These are phyloP conservation scores for Citrullus colocynthis DNA, from an alignment of 306 rosid species.

Conservation along the genomic window DNA sequence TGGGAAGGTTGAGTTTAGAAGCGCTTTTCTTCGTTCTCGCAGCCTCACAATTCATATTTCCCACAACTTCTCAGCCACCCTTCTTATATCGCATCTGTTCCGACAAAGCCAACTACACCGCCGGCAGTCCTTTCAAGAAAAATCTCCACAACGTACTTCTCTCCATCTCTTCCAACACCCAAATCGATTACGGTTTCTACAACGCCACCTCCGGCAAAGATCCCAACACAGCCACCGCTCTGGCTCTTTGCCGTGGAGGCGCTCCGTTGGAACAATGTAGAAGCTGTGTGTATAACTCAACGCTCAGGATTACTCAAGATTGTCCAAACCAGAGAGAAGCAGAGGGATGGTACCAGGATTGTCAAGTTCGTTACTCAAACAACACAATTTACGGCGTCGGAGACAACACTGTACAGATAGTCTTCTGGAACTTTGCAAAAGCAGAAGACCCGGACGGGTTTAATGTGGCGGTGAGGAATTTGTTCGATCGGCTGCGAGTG, in stretches of 20 bases:
- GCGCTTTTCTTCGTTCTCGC: too few species aligned
- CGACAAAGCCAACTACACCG: neutral
- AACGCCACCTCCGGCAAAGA: neutral
- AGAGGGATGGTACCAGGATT: neutral
- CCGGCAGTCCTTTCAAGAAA: neutral
- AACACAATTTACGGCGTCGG: neutral
- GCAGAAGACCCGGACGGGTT: neutral
- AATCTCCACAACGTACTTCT: neutral
- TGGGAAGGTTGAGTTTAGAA: too few species aligned
- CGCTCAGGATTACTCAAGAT: neutral
- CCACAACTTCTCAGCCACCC: neutral
- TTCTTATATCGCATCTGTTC: neutral
- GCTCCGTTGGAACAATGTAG: neutral
- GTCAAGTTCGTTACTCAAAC: constrained; percentile 15
- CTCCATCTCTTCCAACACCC: neutral
- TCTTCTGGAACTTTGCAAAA: rapidly evolving
- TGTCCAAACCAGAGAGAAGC: constrained; percentile 18
- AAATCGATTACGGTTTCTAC: neutral
- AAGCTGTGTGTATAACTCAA: neutral
- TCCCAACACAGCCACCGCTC: neutral
- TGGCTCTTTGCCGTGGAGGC: neutral
- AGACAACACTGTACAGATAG: neutral
- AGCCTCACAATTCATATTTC: neutral
- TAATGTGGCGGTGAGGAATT: neutral
- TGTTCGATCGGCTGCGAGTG: neutral